Evolutionary conservation across 768 basidiomycete species (phyloP).

Genomic region (Russula lepida): DNA sequence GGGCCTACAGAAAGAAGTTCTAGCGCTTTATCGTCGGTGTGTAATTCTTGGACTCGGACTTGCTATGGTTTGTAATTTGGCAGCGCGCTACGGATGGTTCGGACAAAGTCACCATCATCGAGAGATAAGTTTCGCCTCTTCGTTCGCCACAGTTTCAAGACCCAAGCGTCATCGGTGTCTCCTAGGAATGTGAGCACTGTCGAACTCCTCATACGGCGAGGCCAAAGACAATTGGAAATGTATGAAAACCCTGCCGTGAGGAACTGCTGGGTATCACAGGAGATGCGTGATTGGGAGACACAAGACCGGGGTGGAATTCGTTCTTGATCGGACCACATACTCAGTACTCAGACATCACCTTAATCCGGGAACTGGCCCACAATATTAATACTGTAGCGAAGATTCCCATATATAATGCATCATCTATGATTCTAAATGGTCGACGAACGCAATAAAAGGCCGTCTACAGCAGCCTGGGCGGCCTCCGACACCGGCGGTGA

Average conservation of each 20-base stretch:
- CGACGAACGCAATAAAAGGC: not conserved
- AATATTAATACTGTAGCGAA: not conserved
- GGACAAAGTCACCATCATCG: constrained; percentile 50
- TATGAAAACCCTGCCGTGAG: constrained; percentile 60
- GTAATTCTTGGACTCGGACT: constrained; percentile 2
- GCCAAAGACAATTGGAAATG: constrained; percentile 55
- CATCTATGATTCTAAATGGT: not conserved
- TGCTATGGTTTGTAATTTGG: not conserved
- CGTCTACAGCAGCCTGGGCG: not conserved
- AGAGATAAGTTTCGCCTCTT: constrained; percentile 60
- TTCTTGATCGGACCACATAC: not conserved
- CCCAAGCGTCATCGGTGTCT: constrained; percentile 50
- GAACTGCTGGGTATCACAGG: constrained; percentile 66
- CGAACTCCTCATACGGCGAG: constrained; percentile 70
- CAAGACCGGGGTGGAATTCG: constrained; percentile 19
- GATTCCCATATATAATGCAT: not conserved
- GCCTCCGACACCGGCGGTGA: constrained; percentile 1
- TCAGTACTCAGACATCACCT: not conserved
- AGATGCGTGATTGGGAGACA: constrained; percentile 60
- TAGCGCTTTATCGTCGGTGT: constrained; percentile 49
- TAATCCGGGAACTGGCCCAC: not conserved
- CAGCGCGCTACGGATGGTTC: constrained; percentile 72
- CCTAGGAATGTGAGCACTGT: constrained; percentile 60
- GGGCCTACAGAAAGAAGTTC: constrained; percentile 45
- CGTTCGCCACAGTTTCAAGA: constrained; percentile 61